A percentile compares a stretch with the other conserved stretches of the same genome.
Conservation (phyloP, 495 filamentous ascomycete genomes). For the Trichoderma reesei region DNA sequence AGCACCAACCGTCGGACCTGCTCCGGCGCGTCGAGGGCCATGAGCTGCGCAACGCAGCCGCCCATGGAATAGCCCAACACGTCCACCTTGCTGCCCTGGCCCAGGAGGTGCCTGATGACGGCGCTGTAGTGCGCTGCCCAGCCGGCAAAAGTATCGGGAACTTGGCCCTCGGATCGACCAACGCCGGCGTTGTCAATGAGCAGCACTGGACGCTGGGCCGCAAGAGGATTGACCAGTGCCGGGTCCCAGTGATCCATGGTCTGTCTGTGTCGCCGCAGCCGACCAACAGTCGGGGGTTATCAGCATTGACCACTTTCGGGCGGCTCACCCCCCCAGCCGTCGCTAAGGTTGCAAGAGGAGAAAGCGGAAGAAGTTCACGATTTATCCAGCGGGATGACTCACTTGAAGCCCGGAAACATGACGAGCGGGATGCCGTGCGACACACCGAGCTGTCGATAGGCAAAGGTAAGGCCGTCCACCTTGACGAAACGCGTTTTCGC, state of each 20-base stretch:
- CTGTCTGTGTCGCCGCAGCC: background rate
- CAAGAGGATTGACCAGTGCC: slow-evolving; percentile 19
- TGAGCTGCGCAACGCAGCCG: slow-evolving; percentile 20
- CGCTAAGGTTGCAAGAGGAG: background rate
- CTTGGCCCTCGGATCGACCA: slow-evolving; percentile 16
- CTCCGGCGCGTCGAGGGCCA: slow-evolving; percentile 16
- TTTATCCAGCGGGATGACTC: background rate
- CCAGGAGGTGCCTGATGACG: slow-evolving; percentile 39
- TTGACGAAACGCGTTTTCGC: slow-evolving; percentile 19
- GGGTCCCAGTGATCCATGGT: slow-evolving; percentile 28
- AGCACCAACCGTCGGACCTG: slow-evolving; percentile 19
- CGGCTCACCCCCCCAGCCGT: too few relatives aligned
- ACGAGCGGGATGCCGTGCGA: slow-evolving; percentile 22
- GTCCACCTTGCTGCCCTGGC: slow-evolving; percentile 24
- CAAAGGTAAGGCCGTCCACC: slow-evolving; percentile 14
- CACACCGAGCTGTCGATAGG: slow-evolving; percentile 23
- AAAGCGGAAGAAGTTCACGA: background rate
- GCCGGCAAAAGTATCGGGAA: slow-evolving; percentile 16
- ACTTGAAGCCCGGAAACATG: slow-evolving; percentile 23
- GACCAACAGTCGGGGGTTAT: background rate
- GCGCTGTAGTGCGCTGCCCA: slow-evolving; percentile 51
- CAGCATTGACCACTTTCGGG: background rate
- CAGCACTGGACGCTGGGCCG: slow-evolving; percentile 17
- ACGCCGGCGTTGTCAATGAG: slow-evolving; percentile 22
- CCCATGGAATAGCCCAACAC: slow-evolving; percentile 25